Conservation (phyloP, 129 eudicot species). For the Flaveria linearis region DNA sequence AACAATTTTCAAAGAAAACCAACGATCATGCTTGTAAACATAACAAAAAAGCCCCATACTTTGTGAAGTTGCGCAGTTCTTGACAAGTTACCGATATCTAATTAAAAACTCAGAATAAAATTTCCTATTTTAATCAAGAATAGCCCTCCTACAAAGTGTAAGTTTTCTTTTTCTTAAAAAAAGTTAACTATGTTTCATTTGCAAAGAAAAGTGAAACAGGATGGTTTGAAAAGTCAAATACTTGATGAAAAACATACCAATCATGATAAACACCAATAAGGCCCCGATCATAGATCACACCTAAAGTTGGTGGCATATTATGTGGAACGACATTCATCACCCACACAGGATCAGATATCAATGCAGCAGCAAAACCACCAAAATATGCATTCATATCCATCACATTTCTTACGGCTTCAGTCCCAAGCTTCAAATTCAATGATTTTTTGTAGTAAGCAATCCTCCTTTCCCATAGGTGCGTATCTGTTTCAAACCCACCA, state of each 20-base stretch:
- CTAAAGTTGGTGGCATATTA: slow-evolving; percentile 65
- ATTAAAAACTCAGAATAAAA: neutral
- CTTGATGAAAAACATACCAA: slow-evolving; percentile 61
- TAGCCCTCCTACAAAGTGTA: neutral
- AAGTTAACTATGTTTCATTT: neutral
- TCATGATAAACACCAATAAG: slow-evolving; percentile 91
- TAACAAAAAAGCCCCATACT: neutral
- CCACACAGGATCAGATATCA: slow-evolving; percentile 84
- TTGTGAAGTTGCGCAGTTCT: neutral
- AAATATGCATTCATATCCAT: slow-evolving; percentile 94
- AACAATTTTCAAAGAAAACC: neutral
- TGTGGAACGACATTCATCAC: slow-evolving; percentile 96
- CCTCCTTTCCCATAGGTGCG: slow-evolving; percentile 70
- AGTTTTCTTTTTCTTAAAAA: neutral
- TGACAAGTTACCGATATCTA: neutral
- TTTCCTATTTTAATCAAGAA: neutral
- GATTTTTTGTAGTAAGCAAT: slow-evolving; percentile 72
- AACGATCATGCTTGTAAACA: neutral
- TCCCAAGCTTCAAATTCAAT: slow-evolving; percentile 77
- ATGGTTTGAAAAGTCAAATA: neutral
- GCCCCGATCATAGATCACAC: slow-evolving; percentile 82
- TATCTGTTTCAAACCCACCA: slow-evolving; percentile 74
- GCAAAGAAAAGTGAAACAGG: neutral
- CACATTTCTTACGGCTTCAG: slow-evolving; percentile 71
- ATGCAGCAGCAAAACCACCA: slow-evolving; percentile 94